Base-by-base conservation (phyloP, 2,329 filamentous ascomycete species). In the Claviceps spartinae region DNA sequence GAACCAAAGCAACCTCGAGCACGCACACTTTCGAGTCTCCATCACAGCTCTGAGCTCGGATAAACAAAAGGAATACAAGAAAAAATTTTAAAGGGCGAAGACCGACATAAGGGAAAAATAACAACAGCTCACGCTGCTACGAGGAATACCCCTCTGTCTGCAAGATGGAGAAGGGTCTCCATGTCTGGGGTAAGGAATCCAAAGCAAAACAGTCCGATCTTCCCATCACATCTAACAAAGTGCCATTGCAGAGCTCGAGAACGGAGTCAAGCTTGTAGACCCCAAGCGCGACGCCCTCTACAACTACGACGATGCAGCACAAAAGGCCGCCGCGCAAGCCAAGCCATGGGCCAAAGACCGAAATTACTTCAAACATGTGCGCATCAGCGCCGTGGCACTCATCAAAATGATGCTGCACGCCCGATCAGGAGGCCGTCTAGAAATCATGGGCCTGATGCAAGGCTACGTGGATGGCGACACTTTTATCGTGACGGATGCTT, bases 391-490 rank as follows among this genome's bases (percentile, higher is more conserved):
- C 54, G 84, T 95, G 13, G 93, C 93, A 5, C 79, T 98, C 54
- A 80, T 97, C 60, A 98, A 98, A 72, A 98, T 98, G 93, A 88
- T 94, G 57, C 97, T 96, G 87, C 93, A 98, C 67, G 93, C 93
- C 9, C 86, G 93, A n/a, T 90, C 88, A 0, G 93, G 93, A 58
- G 91, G 93, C 53, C 82, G 81, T 30, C 78, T 97, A 58, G 93
- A 98, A 72, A 80, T 98, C 61, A 98, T 98, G 93, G 93, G 93
- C 53, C 69, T 98, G 60, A 98, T 98, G 93, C 86, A 95, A 65
- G 93, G 93, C 56, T 95, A 95, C 67, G 85, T 95, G 48, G 80
- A 88, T 58, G 82, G 83, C 43, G 84, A 94, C 61, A 79, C 86
- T 1, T 87, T 98, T 62, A 81, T 98, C 58, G 85, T 98, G 51